phyloP scores from a whole-genome alignment of 805 yeast genomes.

The Kodamaea kakaduensis region DNA sequence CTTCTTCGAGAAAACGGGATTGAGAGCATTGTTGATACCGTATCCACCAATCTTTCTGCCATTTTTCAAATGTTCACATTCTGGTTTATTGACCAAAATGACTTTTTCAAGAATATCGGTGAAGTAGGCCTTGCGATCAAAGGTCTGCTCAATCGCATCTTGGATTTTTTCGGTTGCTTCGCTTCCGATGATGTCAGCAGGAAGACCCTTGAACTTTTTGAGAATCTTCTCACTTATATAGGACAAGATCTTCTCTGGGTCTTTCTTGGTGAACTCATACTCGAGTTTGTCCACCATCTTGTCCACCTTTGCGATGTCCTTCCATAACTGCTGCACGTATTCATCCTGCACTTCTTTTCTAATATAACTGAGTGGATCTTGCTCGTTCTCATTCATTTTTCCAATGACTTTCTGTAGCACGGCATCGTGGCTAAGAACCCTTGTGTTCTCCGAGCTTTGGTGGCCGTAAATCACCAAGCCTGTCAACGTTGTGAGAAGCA shows the following conservation, averaged over 20 bases:
- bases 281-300: constrained; percentile 4
- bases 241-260: constrained; percentile 4
- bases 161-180: constrained; percentile 5
- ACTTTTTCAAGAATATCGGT: constrained; percentile 10
- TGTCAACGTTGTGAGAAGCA: not conserved
- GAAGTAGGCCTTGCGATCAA: constrained; percentile 9
- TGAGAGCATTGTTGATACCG: constrained; percentile 10
- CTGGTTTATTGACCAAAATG: constrained; percentile 10
- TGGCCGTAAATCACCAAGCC: not conserved
- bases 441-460: not conserved
- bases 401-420: constrained; percentile 6
- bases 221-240: constrained; percentile 3
- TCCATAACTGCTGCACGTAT: constrained; percentile 8
- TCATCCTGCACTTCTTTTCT: constrained; percentile 6
- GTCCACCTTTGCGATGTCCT: constrained; percentile 4
- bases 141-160: constrained; percentile 6
- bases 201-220: constrained; percentile 2
- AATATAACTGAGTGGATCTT: constrained; percentile 9
- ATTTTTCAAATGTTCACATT: not conserved
- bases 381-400: constrained; percentile 2
- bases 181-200: constrained; percentile 1
- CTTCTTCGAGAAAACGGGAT: constrained; percentile 10
- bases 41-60: constrained; percentile 8
- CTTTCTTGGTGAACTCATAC: constrained; percentile 1
- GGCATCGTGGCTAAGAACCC: constrained; percentile 4